Evolutionary conservation across 2,329 filamentous ascomycete genomes (phyloP), one percentile per base, ranked within the genome.

Genomic region (Colletotrichum truncatum): DNA sequence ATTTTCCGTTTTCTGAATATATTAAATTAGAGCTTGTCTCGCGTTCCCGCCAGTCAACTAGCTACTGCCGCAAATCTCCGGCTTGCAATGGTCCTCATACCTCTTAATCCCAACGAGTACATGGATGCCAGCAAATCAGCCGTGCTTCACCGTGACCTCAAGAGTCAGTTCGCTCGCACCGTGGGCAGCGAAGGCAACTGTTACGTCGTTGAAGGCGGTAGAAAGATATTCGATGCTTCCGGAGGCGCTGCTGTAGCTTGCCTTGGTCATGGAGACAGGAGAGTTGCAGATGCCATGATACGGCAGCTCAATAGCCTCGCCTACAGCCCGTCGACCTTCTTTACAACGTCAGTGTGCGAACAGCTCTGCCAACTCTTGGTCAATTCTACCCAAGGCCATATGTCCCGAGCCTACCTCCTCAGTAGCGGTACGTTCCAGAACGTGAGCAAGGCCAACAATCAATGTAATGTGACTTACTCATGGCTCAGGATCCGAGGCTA

Each of bases 401-500:
- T 80, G 77, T 69, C 75, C 16, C 71, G 75, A 18, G 78, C 76
- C 10, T 79, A 77, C 57, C 74, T 80, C 23, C 76, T 80, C 39
- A 74, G 75, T 66, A 80, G 77, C 3, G 78, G 77, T 76, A 14
- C 67, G 76, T 68, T 11, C n/a, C 14, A 3, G 25, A 12, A 12
- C 23, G n/a, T 18, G 25, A 28, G 12, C 11, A 26, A n/a, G 34
- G 6, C 16, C 9, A 49, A 7, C 12, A 9, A 10, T 36, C 18
- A 9, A n/a, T 2, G n/a, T 23, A 45, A 12, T 41, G 3, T 9
- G 10, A 23, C 32, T 62, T 21, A 54, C n/a, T n/a, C 25, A n/a
- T 11, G 5, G 23, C 30, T 7, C 59, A 87, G 85, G 87, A 1
- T 89, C 87, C n/a, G 77, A 79, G 49, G 83, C 84, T 26, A 79